Conservation (phyloP, 129 eudicot genomes). For the Flaveria sonorensis region DNA sequence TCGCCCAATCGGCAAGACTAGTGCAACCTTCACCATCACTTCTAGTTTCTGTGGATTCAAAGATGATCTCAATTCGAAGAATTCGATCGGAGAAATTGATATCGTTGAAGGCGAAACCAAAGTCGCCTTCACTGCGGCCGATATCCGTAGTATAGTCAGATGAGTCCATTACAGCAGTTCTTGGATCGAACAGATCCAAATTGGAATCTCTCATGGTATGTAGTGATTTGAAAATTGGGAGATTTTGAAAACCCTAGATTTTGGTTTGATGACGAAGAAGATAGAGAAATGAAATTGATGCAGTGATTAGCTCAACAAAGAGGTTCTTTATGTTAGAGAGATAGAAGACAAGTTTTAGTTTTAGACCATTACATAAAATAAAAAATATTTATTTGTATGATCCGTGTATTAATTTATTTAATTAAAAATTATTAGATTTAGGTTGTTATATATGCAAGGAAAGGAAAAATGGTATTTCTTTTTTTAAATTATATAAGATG, state of each 20-base stretch:
- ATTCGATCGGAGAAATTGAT: constrained; percentile 88
- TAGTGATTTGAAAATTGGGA: constrained; percentile 7
- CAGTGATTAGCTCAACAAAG: constrained; percentile 33
- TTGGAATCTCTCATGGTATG: constrained; percentile 57
- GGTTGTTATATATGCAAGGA: background rate
- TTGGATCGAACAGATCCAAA: constrained; percentile 87
- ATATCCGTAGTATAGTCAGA: constrained; percentile 51
- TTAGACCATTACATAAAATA: background rate
- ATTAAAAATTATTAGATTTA: background rate
- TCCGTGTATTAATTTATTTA: background rate
- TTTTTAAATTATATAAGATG: too few species aligned
- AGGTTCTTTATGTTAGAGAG: constrained; percentile 1
- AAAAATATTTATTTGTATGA: too few species aligned
- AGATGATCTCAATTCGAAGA: constrained; percentile 72
- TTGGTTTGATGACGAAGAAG: constrained; percentile 25
- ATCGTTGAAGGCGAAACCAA: constrained; percentile 88
- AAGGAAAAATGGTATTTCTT: too few species aligned
- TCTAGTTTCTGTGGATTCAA: constrained; percentile 53
- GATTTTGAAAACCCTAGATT: constrained; percentile 41
- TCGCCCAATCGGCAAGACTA: constrained; percentile 86
- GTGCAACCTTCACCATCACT: constrained; percentile 64
- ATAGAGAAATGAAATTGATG: constrained; percentile 28
- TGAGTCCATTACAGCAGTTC: constrained; percentile 73
- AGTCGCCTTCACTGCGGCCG: constrained; percentile 69
- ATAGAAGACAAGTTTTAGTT: constrained; percentile 9